Percentiles rank a stretch among this genome's conserved stretches.
Evolutionary conservation across 73 alveolate species (phyloP).

Genomic region (Tetrahymena malaccensis): DNA sequence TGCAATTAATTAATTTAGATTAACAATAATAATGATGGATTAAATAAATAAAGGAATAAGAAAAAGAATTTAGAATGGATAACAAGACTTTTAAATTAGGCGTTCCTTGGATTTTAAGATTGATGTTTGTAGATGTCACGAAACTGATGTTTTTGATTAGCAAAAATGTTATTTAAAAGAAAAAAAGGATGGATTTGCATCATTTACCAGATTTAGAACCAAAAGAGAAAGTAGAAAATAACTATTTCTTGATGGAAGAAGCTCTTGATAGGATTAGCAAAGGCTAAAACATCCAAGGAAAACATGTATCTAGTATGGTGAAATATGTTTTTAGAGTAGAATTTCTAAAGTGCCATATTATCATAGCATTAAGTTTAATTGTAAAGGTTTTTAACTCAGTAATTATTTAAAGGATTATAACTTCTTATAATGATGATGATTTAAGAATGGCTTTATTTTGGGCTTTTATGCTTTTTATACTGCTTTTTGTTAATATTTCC

Average conservation of each 20-base stretch:
- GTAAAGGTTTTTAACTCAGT: not conserved
- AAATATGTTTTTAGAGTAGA: not conserved
- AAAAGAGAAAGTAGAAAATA: not conserved
- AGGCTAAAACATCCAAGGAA: not conserved
- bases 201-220: not conserved
- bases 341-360: not conserved
- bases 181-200: not conserved
- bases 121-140: not conserved
- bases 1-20: too few relatives aligned
- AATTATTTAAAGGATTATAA: not conserved
- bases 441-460: not conserved
- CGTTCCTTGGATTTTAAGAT: not conserved
- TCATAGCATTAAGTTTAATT: not conserved
- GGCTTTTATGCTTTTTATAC: not conserved
- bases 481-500: not conserved
- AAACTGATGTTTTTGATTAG: not conserved
- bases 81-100: not conserved
- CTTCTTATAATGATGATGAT: not conserved
- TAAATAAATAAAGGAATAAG: not conserved
- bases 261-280: not conserved
- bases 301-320: not conserved
- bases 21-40: not conserved
- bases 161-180: not conserved
- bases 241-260: not conserved
- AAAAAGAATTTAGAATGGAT: not conserved